Conservation (phyloP, 257 asterid genomes). For the Nicotiana tomentosiformis region DNA sequence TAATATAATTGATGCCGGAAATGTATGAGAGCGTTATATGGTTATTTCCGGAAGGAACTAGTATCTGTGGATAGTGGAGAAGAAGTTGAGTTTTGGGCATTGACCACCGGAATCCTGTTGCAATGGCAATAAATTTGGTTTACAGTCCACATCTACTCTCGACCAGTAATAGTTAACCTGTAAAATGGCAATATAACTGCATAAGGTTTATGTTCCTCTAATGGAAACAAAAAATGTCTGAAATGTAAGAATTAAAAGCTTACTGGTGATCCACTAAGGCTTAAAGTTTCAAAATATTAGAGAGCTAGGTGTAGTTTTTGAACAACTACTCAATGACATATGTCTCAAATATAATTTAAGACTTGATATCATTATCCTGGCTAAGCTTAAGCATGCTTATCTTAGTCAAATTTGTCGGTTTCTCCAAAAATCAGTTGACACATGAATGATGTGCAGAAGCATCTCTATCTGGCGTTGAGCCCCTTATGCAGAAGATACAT, state of each 20-base stretch:
- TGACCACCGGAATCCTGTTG: not conserved
- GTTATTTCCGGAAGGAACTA: not conserved
- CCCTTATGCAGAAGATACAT: constrained; percentile 89
- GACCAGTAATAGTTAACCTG: not conserved
- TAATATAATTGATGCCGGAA: not conserved
- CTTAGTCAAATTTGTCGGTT: not conserved
- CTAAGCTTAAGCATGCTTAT: not conserved
- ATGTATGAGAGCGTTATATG: not conserved
- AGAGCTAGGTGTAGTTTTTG: not conserved
- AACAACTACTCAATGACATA: not conserved
- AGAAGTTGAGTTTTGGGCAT: not conserved
- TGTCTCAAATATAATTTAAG: not conserved
- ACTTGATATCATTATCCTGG: not conserved
- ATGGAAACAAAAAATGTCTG: not conserved
- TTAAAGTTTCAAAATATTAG: not conserved
- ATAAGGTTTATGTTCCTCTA: not conserved
- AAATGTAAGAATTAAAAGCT: not conserved
- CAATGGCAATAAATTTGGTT: not conserved
- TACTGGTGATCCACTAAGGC: not conserved
- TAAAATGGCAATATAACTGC: not conserved
- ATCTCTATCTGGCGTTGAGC: constrained; percentile 92
- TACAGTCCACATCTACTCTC: not conserved
- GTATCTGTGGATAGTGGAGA: not conserved
- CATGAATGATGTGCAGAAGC: constrained; percentile 60
- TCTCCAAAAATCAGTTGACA: constrained; percentile 12